These are phyloP conservation scores for Fusarium nygamai DNA, from an alignment of 2,329 filamentous ascomycete species.

Conservation along the genomic window DNA sequence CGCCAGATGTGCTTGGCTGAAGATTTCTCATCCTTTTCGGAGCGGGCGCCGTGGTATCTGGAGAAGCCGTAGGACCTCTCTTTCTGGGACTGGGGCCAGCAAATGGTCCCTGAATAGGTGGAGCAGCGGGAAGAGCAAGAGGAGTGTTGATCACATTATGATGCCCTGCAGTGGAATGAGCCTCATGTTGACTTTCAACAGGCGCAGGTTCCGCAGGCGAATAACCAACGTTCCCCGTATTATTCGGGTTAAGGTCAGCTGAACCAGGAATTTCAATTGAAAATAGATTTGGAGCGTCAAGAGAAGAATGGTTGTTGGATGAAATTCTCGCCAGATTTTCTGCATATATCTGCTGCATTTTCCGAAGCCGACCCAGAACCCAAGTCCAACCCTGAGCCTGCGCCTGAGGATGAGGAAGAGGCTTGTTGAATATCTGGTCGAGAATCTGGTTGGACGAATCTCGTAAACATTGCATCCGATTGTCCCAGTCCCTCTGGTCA, in stretches of 20 bases:
- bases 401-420: neutral
- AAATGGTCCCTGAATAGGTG: neutral
- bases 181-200: neutral
- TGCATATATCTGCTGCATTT: neutral
- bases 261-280: neutral
- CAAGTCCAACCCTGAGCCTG: neutral
- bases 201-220: too few relatives aligned
- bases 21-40: neutral
- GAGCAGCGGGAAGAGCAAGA: neutral
- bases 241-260: too few relatives aligned
- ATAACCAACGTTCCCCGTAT: neutral
- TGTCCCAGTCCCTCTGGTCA: neutral
- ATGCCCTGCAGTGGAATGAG: neutral
- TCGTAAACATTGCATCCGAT: neutral
- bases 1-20: neutral
- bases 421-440: neutral
- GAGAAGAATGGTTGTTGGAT: neutral
- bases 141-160: neutral
- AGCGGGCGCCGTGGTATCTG: neutral
- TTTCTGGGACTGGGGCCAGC: neutral
- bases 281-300: neutral
- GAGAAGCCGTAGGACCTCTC: neutral
- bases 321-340: rapidly evolving
- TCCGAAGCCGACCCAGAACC: neutral
- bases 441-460: rapidly evolving